Base-by-base conservation (phyloP, 2,329 filamentous ascomycete genomes). In the Nigrospora sphaerica region DNA sequence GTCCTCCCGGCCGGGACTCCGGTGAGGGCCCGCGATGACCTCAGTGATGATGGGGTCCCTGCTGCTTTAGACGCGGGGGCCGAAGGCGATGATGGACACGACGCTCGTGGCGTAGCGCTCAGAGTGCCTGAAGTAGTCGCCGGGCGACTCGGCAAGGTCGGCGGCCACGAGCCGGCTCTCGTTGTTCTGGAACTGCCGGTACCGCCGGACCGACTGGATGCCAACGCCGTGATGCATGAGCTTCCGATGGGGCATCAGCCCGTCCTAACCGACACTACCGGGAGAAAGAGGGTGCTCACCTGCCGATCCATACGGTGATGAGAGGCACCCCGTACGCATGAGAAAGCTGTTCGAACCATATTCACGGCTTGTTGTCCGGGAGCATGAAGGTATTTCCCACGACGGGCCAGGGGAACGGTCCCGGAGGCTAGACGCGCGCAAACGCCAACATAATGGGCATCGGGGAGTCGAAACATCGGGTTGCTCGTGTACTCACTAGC, bases 41-140 rank as follows among this genome's bases (percentile, higher is more conserved):
- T 81, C 77, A 3, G 76, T 77, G 49, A 80, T 74, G 54, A 78
- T 78, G 5, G 77, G 76, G 52, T 81, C 77, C 14, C 72, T 64
- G 54, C 61, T 72, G 44, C 58, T 70, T 10, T 68, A 68, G 1
- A 78, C 70, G 11, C 78, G 64, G 9, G 77, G 63, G 1, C 78
- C 78, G 54, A 78, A 80, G 0, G 73, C 78, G 49, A 81, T 77
- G 43, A 78, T 74, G 10, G 70, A 74, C 0, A 77, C 72, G 1
- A 78, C 75, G 42, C 71, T 75, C 0, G 74, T 76, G 12, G 75
- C 74, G 40, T 73, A 67, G 12, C 75, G 65, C 61, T 79, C 75
- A 40, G 78, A 71, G 46, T 78, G 74, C 50, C 70, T 71, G 14
- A 77, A 75, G 48, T 73, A 78, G 12, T 70, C 63, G 6, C 64